phyloP scores from a whole-genome alignment of 257 asterid species.

The Ilex asprella region DNA sequence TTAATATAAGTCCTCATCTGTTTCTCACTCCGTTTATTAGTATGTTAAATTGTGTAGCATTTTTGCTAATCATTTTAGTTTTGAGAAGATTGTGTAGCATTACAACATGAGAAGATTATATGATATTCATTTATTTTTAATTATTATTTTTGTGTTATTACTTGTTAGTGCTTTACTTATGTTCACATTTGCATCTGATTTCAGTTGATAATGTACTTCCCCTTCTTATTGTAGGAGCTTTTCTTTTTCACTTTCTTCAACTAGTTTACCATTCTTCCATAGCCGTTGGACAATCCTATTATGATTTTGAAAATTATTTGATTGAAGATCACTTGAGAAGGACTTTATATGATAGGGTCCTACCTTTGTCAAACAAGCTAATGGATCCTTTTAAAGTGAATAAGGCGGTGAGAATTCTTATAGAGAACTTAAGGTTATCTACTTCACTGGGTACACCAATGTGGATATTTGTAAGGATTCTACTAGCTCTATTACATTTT shows the following conservation, averaged over 20 bases:
- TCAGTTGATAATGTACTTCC: constrained; percentile 2
- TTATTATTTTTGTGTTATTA: too few species aligned
- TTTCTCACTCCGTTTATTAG: background rate
- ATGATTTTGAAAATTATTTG: constrained; percentile 20
- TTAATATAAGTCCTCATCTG: constrained; percentile 54
- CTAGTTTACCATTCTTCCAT: constrained; percentile 71
- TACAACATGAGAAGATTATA: too few species aligned
- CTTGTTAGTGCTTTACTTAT: too few species aligned
- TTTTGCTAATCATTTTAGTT: too few species aligned
- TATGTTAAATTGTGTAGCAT: too few species aligned
- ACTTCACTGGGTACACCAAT: background rate
- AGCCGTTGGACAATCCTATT: constrained; percentile 54
- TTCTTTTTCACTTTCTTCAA: constrained; percentile 71
- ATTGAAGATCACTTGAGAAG: constrained; percentile 26
- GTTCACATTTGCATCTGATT: too few species aligned
- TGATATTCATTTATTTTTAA: too few species aligned
- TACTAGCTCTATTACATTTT: too few species aligned
- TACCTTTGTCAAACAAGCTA: constrained; percentile 50
- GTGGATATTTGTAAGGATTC: too few species aligned
- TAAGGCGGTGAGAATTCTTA: constrained; percentile 54
- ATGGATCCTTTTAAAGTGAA: constrained; percentile 59
- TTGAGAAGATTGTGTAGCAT: too few species aligned
- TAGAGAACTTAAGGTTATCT: constrained; percentile 64
- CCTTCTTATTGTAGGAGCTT: constrained; percentile 52
- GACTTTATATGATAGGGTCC: constrained; percentile 50